Percentiles rank a stretch among this genome's conserved stretches.
These are phyloP conservation scores for Cetraspora pellucida DNA, from an alignment of 192 early-diverging fungal species.

Conservation along the genomic window DNA sequence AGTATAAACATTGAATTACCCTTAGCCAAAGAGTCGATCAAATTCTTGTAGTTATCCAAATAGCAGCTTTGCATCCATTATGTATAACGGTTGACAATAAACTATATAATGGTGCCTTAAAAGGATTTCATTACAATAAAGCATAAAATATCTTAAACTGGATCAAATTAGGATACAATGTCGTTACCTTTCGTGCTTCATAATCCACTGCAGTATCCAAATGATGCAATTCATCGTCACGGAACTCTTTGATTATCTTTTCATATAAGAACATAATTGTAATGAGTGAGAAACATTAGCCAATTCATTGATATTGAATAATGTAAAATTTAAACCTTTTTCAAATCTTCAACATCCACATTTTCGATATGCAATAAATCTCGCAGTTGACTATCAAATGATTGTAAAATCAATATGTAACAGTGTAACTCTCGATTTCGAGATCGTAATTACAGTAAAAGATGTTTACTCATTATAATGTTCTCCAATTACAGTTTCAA, in stretches of 20 bases:
- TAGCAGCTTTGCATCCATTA: conserved; percentile 88
- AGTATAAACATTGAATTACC: too few species aligned
- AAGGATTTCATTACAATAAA: not conserved
- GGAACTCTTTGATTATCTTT: conserved; percentile 78
- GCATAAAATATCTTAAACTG: not conserved
- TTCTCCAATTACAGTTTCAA: conserved; percentile 92
- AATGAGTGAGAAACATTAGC: not conserved
- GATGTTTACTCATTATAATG: conserved; percentile 90
- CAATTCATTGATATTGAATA: not conserved
- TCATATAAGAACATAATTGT: not conserved
- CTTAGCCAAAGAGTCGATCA: conserved; percentile 44
- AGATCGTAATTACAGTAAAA: too few species aligned
- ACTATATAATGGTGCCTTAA: conserved; percentile 78
- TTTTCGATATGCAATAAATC: conserved; percentile 76
- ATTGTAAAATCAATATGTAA: not conserved
- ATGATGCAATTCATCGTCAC: conserved; percentile 97
- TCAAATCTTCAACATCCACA: conserved; percentile 61
- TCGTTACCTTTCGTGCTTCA: conserved; percentile 69
- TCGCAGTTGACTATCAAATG: conserved; percentile 65
- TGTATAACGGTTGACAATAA: conserved; percentile 76
- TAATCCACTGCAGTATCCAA: conserved; percentile 85
- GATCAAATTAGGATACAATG: not conserved
- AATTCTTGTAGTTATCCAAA: conserved; percentile 85
- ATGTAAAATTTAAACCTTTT: conserved; percentile 39
- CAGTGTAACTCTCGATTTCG: too few species aligned